A percentile compares a stretch with the other conserved stretches of the same genome.
phyloP scores from a whole-genome alignment of 108 stramenopile species.

The Conticribra weissflogii region DNA sequence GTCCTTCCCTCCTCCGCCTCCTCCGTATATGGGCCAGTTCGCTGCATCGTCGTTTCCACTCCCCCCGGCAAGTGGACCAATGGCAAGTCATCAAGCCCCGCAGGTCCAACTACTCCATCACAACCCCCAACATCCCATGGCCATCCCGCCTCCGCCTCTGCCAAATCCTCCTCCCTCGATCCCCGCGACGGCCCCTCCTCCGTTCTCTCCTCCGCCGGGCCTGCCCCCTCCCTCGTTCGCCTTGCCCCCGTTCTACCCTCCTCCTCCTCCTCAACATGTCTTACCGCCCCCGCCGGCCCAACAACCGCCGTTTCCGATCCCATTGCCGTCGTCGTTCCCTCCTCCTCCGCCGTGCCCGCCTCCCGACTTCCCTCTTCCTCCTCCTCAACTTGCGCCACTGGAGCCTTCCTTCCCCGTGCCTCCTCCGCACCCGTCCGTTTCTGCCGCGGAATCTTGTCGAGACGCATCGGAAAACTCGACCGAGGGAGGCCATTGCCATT shows the following conservation, averaged over 20 bases:
- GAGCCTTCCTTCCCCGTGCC: background rate
- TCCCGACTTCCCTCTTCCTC: constrained; percentile 7
- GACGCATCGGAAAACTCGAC: background rate
- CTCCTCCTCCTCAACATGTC: background rate
- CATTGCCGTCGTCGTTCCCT: constrained; percentile 1
- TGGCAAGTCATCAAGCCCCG: background rate
- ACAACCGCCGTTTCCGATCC: background rate
- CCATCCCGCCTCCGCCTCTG: background rate
- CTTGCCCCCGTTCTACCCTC: too few relatives aligned
- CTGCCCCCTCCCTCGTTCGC: too few relatives aligned
- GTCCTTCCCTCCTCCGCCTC: constrained; percentile 1
- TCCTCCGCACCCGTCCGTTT: background rate
- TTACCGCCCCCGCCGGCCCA: background rate
- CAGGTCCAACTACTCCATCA: background rate
- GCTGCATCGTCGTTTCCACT: background rate
- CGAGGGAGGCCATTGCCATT: background rate
- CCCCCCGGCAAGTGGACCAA: background rate
- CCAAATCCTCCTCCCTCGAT: background rate
- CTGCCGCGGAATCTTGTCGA: background rate
- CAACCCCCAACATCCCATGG: background rate
- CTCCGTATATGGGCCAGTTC: background rate
- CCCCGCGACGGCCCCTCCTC: background rate
- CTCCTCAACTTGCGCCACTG: background rate
- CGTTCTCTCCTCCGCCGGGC: background rate
- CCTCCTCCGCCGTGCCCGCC: constrained; percentile 19